A percentile compares a stretch with the other conserved stretches of the same genome.
Evolutionary conservation across 805 yeast species (phyloP).

Genomic region (Metschnikowia anglica): DNA sequence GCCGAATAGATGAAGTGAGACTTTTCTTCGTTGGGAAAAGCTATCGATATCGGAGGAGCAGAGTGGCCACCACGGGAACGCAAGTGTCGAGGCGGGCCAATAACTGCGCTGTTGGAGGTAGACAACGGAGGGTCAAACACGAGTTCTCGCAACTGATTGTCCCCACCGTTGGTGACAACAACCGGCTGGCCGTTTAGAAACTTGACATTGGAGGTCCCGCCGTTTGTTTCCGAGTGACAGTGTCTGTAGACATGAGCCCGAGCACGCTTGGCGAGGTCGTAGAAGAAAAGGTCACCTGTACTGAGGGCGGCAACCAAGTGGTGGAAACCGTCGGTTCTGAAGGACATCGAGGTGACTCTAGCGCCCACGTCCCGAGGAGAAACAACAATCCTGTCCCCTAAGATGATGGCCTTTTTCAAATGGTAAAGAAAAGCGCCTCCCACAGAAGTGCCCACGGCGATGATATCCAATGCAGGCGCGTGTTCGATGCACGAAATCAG

Average conservation of each 20-base stretch:
- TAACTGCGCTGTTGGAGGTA: constrained; percentile 57
- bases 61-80: constrained; percentile 98
- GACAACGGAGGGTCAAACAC: constrained; percentile 92
- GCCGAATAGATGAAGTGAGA: constrained; percentile 86
- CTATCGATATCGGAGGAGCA: constrained; percentile 75
- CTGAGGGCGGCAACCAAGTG: constrained; percentile 78
- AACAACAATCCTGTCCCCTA: constrained; percentile 50
- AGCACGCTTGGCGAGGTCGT: constrained; percentile 69
- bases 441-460: constrained; percentile 71
- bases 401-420: constrained; percentile 57
- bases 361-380: constrained; percentile 41
- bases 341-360: constrained; percentile 62
- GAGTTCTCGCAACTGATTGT: constrained; percentile 82
- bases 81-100: constrained; percentile 85
- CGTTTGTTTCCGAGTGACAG: constrained; percentile 69
- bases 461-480: constrained; percentile 83
- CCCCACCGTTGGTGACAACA: constrained; percentile 85
- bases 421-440: constrained; percentile 71
- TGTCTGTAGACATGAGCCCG: constrained; percentile 73
- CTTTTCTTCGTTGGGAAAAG: constrained; percentile 69
- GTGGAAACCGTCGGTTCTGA: constrained; percentile 87
- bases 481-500: constrained; percentile 64
- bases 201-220: constrained; percentile 72
- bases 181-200: constrained; percentile 92
- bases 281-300: constrained; percentile 82